Conservation (phyloP, 805 yeast species). For the Wickerhamiella shivajii region DNA sequence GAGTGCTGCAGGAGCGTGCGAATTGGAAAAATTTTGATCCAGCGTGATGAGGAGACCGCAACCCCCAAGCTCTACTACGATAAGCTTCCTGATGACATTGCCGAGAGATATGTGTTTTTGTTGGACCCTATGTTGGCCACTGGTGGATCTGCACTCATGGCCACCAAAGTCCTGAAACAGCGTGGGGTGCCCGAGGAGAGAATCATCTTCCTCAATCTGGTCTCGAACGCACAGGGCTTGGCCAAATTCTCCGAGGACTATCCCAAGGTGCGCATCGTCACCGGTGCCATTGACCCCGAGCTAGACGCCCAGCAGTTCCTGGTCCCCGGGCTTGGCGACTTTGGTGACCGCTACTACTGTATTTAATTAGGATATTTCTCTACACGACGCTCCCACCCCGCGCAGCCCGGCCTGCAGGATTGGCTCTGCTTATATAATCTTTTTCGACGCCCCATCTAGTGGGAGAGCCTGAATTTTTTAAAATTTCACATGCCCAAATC, state of each 20-base stretch:
- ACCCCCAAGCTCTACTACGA: conserved; percentile 82
- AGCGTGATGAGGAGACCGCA: conserved; percentile 97
- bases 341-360: conserved; percentile 95
- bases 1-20: conserved; percentile 95
- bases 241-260: conserved; percentile 57
- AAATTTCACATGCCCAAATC: conserved; percentile 99
- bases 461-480: too few species aligned
- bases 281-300: conserved; percentile 84
- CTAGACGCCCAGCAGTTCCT: conserved; percentile 75
- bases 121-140: conserved; percentile 98
- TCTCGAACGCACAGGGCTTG: conserved; percentile 93
- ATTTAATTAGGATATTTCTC: too few species aligned
- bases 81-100: conserved; percentile 84
- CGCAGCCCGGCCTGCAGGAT: too few species aligned
- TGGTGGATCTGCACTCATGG: conserved; percentile 97
- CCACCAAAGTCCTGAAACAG: conserved; percentile 73
- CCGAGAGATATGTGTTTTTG: conserved; percentile 74
- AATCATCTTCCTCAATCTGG: conserved; percentile 76
- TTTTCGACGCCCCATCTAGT: too few species aligned
- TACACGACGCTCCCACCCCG: too few species aligned
- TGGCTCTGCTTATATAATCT: too few species aligned
- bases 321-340: conserved; percentile 93
- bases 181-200: conserved; percentile 82
- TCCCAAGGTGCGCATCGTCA: conserved; percentile 77
- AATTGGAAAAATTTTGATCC: conserved; percentile 91